A percentile compares a stretch with the other conserved stretches of the same genome.
phyloP scores from a whole-genome alignment of 2,329 filamentous ascomycete genomes.

The Dothideomycetes sp. region DNA sequence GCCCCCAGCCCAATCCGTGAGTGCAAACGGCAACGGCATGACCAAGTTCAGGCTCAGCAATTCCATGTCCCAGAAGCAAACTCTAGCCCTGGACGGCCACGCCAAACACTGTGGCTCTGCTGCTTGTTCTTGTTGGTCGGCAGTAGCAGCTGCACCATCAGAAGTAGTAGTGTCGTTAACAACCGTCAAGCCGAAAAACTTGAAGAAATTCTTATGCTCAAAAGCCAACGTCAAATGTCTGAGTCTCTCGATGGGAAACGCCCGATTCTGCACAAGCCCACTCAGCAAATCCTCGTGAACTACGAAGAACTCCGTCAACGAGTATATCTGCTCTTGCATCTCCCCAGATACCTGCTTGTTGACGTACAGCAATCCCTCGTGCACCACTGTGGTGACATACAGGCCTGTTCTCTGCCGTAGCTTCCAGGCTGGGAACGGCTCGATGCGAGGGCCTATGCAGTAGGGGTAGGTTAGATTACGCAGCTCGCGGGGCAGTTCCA shows the following conservation, averaged over 20 bases:
- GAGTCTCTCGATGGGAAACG: slow-evolving; percentile 7
- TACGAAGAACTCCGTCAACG: slow-evolving; percentile 12
- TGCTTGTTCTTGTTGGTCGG: too few relatives aligned
- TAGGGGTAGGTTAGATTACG: slow-evolving; percentile 14
- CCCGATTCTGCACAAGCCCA: slow-evolving; percentile 9
- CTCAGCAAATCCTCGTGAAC: slow-evolving; percentile 9
- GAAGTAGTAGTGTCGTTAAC: too few relatives aligned
- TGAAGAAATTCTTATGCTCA: slow-evolving; percentile 12
- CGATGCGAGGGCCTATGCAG: slow-evolving; percentile 6
- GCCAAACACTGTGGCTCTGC: too few relatives aligned
- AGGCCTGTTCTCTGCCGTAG: neutral
- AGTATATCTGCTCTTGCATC: slow-evolving; percentile 13
- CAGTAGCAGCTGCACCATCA: too few relatives aligned
- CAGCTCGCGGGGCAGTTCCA: slow-evolving; percentile 15
- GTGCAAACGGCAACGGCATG: slow-evolving; percentile 7
- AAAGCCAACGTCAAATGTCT: slow-evolving; percentile 14
- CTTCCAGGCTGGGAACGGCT: slow-evolving; percentile 8
- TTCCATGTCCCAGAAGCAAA: neutral
- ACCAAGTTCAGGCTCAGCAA: slow-evolving; percentile 8
- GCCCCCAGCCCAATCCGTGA: neutral
- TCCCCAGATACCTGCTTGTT: slow-evolving; percentile 14
- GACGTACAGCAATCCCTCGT: slow-evolving; percentile 9
- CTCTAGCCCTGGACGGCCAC: neutral
- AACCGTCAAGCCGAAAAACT: slow-evolving; percentile 14
- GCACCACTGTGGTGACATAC: slow-evolving; percentile 3